Percentiles rank a stretch among this genome's conserved stretches.
These are phyloP conservation scores for Nemania diffusa DNA, from an alignment of 2,329 filamentous ascomycete species.

Conservation along the genomic window DNA sequence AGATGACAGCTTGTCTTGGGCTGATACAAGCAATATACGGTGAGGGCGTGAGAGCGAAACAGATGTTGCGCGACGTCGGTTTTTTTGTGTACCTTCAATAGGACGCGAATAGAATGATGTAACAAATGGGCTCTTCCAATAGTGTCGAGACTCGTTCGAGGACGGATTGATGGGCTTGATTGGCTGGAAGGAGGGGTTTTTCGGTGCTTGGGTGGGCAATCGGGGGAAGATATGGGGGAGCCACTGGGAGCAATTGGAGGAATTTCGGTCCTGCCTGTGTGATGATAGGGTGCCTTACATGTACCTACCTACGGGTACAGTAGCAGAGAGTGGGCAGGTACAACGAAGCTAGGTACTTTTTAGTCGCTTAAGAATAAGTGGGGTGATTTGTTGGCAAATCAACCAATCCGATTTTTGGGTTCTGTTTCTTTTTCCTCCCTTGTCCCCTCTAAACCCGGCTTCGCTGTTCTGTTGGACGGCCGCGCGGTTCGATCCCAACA, in stretches of 20 bases:
- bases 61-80: constrained; percentile 27
- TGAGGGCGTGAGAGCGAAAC: constrained; percentile 20
- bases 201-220: constrained; percentile 24
- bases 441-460: not conserved
- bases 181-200: constrained; percentile 42
- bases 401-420: not conserved
- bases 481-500: constrained; percentile 9
- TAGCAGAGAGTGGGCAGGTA: no score
- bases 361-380: not conserved
- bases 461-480: not conserved
- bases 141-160: constrained; percentile 39
- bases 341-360: not conserved
- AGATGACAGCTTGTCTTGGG: constrained; percentile 32
- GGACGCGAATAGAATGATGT: constrained; percentile 44
- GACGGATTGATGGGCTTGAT: constrained; percentile 50
- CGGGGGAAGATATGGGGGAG: constrained; percentile 23
- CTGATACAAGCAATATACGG: constrained; percentile 31
- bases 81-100: constrained; percentile 19
- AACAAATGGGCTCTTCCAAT: constrained; percentile 45
- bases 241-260: constrained; percentile 21
- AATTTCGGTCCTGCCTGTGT: constrained; percentile 12
- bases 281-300: constrained; percentile 13
- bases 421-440: not conserved
- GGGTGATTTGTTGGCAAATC: not conserved
- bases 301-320: not conserved